Percentiles rank a stretch among this genome's conserved stretches.
phyloP scores from a whole-genome alignment of 1,284 basidiomycete species.

The Paramarasmius palmivorus region DNA sequence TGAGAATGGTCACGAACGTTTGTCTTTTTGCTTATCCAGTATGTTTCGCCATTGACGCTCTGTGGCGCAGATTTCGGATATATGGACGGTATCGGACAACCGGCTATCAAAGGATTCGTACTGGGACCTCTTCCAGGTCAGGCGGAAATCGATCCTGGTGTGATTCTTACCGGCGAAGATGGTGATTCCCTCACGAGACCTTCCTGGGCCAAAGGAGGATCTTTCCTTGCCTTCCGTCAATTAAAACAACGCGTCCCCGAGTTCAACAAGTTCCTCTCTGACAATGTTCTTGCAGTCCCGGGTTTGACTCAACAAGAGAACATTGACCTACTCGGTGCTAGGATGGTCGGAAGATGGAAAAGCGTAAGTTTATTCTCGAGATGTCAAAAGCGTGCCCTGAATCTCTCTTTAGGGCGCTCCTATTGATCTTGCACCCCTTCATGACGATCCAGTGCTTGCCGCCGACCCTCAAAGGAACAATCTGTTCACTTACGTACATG shows the following conservation, averaged over 20 bases:
- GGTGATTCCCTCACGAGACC: conserved; percentile 22
- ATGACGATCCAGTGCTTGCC: not conserved
- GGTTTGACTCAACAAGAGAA: conserved; percentile 22
- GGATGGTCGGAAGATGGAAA: conserved; percentile 34
- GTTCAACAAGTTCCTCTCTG: conserved; percentile 27
- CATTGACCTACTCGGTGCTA: conserved; percentile 27
- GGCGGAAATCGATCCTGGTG: conserved; percentile 16
- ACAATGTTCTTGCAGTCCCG: conserved; percentile 22
- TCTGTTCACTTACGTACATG: conserved; percentile 19
- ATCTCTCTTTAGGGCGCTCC: not conserved
- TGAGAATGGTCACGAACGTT: not conserved
- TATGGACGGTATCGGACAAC: not conserved
- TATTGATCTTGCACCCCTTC: conserved; percentile 1
- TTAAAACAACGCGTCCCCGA: conserved; percentile 31
- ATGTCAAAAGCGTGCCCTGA: too few relatives aligned
- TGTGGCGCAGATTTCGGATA: not conserved
- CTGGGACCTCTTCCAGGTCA: not conserved
- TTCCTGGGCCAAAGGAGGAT: conserved; percentile 30
- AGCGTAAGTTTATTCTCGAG: conserved; percentile 18
- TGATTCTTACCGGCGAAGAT: conserved; percentile 24
- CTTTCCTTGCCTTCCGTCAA: conserved; percentile 32
- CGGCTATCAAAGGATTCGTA: not conserved
- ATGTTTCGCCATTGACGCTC: not conserved
- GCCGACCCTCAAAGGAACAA: not conserved
- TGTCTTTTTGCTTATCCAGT: not conserved